These are phyloP conservation scores for Gastrodia elata DNA, from an alignment of 106 monocot genomes.

Conservation along the genomic window DNA sequence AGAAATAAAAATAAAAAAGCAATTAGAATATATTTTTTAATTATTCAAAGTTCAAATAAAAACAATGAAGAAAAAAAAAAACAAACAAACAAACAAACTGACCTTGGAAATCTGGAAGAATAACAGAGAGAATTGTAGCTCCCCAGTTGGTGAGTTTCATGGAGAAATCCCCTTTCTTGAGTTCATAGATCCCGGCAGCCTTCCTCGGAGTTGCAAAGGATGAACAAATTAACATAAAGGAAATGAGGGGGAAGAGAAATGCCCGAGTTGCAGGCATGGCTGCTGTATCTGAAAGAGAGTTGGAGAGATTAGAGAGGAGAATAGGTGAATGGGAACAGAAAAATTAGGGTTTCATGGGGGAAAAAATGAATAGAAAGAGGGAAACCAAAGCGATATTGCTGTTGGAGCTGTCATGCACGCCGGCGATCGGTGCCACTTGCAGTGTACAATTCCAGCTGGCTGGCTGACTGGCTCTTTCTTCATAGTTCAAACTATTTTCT, in stretches of 20 bases:
- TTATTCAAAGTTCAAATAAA: background rate
- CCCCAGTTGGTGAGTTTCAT: slow-evolving; percentile 83
- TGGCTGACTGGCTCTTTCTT: no score
- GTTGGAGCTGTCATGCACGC: no score
- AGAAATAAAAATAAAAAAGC: background rate
- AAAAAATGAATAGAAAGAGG: no score
- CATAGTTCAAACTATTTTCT: no score
- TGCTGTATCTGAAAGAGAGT: background rate
- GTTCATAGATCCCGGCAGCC: slow-evolving; percentile 44
- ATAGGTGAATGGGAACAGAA: background rate
- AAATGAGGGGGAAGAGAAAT: slow-evolving; percentile 7
- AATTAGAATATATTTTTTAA: background rate
- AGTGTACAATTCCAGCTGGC: no score
- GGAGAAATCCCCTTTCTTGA: slow-evolving; percentile 72
- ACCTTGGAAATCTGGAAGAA: slow-evolving; percentile 79
- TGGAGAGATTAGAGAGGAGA: background rate
- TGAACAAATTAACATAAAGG: background rate
- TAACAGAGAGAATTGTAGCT: slow-evolving; percentile 65
- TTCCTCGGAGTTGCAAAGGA: slow-evolving; percentile 18
- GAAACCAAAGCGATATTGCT: no score
- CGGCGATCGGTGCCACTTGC: no score
- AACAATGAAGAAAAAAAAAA: background rate
- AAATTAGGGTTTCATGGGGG: background rate
- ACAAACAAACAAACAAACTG: background rate
- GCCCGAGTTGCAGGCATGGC: slow-evolving; percentile 8